Evolutionary conservation across 805 yeast species (phyloP).

Genomic region (Saturnispora ahearnii): DNA sequence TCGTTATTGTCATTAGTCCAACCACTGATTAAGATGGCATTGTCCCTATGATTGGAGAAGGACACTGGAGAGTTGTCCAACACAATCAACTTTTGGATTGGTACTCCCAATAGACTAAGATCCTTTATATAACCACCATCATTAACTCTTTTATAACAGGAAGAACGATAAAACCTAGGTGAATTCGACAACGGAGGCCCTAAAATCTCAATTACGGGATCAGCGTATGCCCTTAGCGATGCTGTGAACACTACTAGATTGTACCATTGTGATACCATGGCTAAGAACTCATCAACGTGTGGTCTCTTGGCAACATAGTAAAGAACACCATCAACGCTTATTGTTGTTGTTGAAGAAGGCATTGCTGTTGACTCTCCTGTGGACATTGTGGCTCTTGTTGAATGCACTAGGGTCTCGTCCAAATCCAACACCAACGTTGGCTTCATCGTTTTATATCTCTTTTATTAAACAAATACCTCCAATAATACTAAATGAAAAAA

Average conservation of each 20-base stretch:
- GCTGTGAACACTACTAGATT: constrained; percentile 91
- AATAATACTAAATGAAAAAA: too few species aligned
- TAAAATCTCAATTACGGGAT: constrained; percentile 71
- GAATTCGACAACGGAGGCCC: constrained; percentile 53
- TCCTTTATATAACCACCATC: constrained; percentile 88
- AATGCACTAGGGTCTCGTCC: constrained; percentile 92
- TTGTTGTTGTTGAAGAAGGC: not conserved
- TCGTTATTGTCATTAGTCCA: constrained; percentile 98
- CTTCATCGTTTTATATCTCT: not conserved
- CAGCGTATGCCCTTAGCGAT: constrained; percentile 89
- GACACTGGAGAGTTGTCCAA: constrained; percentile 92
- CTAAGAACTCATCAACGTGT: constrained; percentile 74
- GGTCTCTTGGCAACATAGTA: constrained; percentile 92
- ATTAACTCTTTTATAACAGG: constrained; percentile 3
- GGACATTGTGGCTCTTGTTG: constrained; percentile 25
- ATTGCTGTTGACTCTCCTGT: not conserved
- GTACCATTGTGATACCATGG: constrained; percentile 77
- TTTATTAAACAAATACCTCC: too few species aligned
- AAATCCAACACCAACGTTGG: constrained; percentile 70
- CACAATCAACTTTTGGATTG: constrained; percentile 46
- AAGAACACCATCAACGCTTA: constrained; percentile 24
- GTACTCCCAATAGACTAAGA: constrained; percentile 21
- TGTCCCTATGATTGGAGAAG: constrained; percentile 72
- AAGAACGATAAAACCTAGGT: constrained; percentile 32
- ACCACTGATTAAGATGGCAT: constrained; percentile 91